Conservation (phyloP, 2,329 filamentous ascomycete genomes). For the Rosellinia necatrix region DNA sequence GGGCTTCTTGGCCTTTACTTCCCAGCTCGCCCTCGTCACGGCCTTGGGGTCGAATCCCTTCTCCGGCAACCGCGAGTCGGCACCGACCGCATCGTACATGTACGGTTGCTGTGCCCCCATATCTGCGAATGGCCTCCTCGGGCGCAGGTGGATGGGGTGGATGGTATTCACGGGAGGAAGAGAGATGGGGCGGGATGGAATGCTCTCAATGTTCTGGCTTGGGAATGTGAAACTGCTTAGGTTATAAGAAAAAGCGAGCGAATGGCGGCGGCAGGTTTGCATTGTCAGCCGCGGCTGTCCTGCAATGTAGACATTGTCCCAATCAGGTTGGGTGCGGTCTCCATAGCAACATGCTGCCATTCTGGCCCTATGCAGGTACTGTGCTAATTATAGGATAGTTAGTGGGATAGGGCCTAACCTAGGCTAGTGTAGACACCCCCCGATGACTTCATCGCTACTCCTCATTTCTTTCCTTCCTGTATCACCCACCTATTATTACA, state of each 20-base stretch:
- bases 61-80: constrained; percentile 35
- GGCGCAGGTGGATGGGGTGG: constrained; percentile 28
- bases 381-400: constrained; percentile 21
- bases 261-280: too few relatives aligned
- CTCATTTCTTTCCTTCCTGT: too few relatives aligned
- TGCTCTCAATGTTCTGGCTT: too few relatives aligned
- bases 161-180: constrained; percentile 12
- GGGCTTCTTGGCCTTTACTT: constrained; percentile 63
- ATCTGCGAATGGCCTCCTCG: constrained; percentile 28
- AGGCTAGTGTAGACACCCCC: too few relatives aligned
- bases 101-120: constrained; percentile 40
- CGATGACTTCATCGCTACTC: too few relatives aligned
- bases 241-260: too few relatives aligned
- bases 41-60: constrained; percentile 73
- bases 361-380: constrained; percentile 15
- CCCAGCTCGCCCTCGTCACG: constrained; percentile 77
- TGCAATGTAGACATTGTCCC: constrained; percentile 19
- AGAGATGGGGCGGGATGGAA: constrained; percentile 14
- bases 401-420: too few relatives aligned
- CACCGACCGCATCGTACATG: constrained; percentile 37
- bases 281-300: neutral
- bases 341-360: constrained; percentile 35
- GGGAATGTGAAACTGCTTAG: too few relatives aligned
- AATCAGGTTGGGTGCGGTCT: constrained; percentile 27
- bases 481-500: too few relatives aligned